Percentiles rank a stretch among this genome's conserved stretches.
phyloP scores from a whole-genome alignment of 2,329 filamentous ascomycete species.

The Calonectria pseudoturangicola region DNA sequence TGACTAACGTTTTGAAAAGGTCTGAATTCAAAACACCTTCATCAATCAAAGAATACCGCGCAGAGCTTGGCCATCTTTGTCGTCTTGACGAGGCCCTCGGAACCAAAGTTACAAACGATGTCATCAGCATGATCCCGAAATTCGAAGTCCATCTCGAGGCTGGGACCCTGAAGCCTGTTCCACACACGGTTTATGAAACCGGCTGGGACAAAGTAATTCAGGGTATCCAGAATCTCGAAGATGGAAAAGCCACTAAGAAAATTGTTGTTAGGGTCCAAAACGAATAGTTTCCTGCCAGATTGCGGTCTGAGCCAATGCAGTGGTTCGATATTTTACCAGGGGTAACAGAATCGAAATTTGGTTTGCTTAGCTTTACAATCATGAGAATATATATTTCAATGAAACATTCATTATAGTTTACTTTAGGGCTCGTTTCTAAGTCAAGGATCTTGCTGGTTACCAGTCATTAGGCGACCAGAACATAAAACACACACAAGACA shows the following conservation, averaged over 20 bases:
- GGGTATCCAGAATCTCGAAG: conserved; percentile 45
- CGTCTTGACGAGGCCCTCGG: conserved; percentile 43
- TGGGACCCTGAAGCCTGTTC: conserved; percentile 51
- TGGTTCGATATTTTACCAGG: too few species aligned
- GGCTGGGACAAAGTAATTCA: conserved; percentile 55
- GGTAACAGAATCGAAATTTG: too few species aligned
- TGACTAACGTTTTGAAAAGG: conserved; percentile 37
- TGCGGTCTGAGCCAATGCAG: too few species aligned
- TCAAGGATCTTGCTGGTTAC: too few species aligned
- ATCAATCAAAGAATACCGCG: conserved; percentile 51
- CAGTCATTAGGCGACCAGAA: too few species aligned
- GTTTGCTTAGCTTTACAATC: too few species aligned
- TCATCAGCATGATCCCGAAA: conserved; percentile 43
- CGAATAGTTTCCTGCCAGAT: conserved; percentile 5
- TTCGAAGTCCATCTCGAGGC: conserved; percentile 50
- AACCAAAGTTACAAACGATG: conserved; percentile 41
- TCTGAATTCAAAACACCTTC: conserved; percentile 50
- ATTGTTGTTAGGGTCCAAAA: conserved; percentile 49
- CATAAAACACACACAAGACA: too few species aligned
- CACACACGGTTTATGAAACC: conserved; percentile 46
- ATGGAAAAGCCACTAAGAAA: conserved; percentile 53
- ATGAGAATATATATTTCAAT: too few species aligned
- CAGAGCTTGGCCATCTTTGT: conserved; percentile 52
- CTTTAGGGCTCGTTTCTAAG: too few species aligned
- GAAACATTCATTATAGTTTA: too few species aligned